These are phyloP conservation scores for Debaryomyces udenii DNA, from an alignment of 1,139 yeast genomes.

Conservation along the genomic window DNA sequence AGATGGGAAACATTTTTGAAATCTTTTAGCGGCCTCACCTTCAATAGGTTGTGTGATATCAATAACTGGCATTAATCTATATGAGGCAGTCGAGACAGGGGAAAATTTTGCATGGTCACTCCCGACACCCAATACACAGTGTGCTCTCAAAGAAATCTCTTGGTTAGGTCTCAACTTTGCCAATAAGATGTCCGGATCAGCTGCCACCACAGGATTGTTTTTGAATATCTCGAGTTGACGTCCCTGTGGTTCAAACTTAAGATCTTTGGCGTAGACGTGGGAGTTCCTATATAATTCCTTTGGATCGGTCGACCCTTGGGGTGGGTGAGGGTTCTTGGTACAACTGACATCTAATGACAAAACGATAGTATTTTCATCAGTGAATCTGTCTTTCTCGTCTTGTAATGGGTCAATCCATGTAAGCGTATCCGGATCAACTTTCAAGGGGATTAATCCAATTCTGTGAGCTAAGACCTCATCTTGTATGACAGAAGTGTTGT, in stretches of 20 bases:
- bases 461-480: constrained; percentile 97
- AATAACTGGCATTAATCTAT: constrained; percentile 90
- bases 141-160: constrained; percentile 87
- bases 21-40: constrained; percentile 76
- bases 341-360: constrained; percentile 81
- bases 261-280: constrained; percentile 83
- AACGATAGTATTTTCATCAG: constrained; percentile 88
- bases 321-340: constrained; percentile 82
- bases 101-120: constrained; percentile 96
- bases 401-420: constrained; percentile 71
- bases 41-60: constrained; percentile 72
- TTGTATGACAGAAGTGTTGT: constrained; percentile 94
- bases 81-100: constrained; percentile 97
- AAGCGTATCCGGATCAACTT: constrained; percentile 86
- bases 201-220: constrained; percentile 70
- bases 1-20: constrained; percentile 87
- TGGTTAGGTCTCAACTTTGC: constrained; percentile 97
- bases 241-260: constrained; percentile 91
- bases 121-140: constrained; percentile 90
- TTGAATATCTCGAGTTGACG: constrained; percentile 72
- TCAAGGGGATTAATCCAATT: constrained; percentile 88
- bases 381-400: constrained; percentile 70
- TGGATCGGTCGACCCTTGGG: constrained; percentile 79
- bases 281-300: constrained; percentile 80
- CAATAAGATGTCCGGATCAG: constrained; percentile 84